Percentiles rank a stretch among this genome's conserved stretches.
These are phyloP conservation scores for Pugionium dolabratum DNA, from an alignment of 345 rosid genomes.

Conservation along the genomic window DNA sequence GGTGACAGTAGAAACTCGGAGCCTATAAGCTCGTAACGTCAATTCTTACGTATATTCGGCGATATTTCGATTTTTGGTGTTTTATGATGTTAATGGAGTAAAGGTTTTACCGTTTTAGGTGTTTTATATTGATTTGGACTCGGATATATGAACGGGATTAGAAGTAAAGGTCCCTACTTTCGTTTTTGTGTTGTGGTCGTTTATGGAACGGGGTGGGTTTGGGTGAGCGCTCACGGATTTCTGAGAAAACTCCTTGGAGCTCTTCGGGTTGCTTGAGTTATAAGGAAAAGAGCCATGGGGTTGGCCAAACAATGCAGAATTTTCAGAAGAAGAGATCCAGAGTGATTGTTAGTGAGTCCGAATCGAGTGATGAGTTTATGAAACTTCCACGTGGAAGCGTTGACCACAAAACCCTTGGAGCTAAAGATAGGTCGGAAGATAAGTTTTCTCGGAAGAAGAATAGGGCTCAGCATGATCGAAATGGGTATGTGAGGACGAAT, in stretches of 20 bases:
- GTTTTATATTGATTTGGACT: conserved; percentile 14
- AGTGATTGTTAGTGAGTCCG: conserved; percentile 65
- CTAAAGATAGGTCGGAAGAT: conserved; percentile 36
- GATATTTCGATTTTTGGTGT: conserved; percentile 23
- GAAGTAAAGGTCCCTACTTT: conserved; percentile 44
- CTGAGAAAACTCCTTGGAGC: conserved; percentile 57
- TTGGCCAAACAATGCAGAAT: conserved; percentile 44
- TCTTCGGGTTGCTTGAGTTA: conserved; percentile 71
- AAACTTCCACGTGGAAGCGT: conserved; percentile 51
- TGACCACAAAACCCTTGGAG: conserved; percentile 5
- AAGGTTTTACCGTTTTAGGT: conserved; percentile 33
- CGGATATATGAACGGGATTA: conserved; percentile 38
- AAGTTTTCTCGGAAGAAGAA: conserved; percentile 54
- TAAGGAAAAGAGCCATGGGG: conserved; percentile 59
- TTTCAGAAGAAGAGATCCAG: conserved; percentile 63
- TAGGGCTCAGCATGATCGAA: conserved; percentile 45
- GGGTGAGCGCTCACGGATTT: conserved; percentile 59
- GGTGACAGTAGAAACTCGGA: conserved; percentile 9
- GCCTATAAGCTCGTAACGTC: conserved; percentile 23
- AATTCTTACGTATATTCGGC: conserved; percentile 6
- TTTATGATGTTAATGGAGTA: conserved; percentile 32
- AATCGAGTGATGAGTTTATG: conserved; percentile 68
- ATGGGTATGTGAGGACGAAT: conserved; percentile 48
- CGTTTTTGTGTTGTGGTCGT: conserved; percentile 31
- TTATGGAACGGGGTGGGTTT: conserved; percentile 80